phyloP scores from a whole-genome alignment of 2,329 filamentous ascomycete genomes.

The Paracoccidioides brasiliensis region DNA sequence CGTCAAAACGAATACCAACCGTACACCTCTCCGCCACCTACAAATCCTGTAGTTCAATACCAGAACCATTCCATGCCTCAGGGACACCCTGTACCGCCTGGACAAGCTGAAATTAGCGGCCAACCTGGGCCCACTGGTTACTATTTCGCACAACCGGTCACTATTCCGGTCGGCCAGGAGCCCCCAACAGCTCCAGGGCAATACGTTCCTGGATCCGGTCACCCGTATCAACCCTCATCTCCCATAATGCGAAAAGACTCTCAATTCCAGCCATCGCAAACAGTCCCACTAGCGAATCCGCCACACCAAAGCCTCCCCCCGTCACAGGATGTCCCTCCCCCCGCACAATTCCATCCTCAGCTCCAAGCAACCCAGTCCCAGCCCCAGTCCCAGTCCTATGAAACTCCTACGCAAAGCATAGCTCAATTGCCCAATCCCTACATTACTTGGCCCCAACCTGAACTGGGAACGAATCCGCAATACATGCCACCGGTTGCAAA shows the following conservation, averaged over 20 bases:
- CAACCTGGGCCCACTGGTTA: conserved; percentile 5
- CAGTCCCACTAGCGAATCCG: conserved; percentile 1
- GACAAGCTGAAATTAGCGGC: conserved; percentile 1
- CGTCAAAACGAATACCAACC: conserved; percentile 3
- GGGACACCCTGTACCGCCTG: not conserved
- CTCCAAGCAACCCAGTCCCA: not conserved
- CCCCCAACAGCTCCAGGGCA: conserved; percentile 2
- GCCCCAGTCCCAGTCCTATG: not conserved
- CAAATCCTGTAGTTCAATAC: conserved; percentile 3
- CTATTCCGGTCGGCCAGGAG: not conserved
- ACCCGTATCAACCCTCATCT: conserved; percentile 12
- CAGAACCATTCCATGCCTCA: conserved; percentile 4
- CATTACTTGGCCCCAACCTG: not conserved
- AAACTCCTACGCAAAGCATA: not conserved
- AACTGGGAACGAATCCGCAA: not conserved
- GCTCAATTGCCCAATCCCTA: not conserved
- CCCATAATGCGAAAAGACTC: conserved; percentile 14
- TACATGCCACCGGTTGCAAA: conserved; percentile 4
- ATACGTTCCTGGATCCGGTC: conserved; percentile 12
- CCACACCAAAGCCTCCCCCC: not conserved
- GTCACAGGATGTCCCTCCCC: not conserved
- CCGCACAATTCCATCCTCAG: not conserved
- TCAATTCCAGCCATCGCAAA: conserved; percentile 13
- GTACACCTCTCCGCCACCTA: conserved; percentile 13
- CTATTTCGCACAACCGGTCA: not conserved